Conservation (phyloP, 1,284 basidiomycete species). For the Pisolithus thermaeus region DNA sequence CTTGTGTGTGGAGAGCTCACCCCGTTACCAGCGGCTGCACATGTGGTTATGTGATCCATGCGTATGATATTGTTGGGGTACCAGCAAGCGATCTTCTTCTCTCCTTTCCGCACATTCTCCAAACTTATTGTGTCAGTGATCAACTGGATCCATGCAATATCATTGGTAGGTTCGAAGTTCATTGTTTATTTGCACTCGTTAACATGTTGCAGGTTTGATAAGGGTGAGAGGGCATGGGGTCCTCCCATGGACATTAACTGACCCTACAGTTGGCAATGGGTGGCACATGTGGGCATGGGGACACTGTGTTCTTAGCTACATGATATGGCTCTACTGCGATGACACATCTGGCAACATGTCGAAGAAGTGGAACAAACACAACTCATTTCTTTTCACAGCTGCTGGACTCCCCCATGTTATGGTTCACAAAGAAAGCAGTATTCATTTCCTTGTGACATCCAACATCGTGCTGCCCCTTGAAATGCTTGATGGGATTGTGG, state of each 20-base stretch:
- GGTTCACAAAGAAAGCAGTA: slow-evolving; percentile 22
- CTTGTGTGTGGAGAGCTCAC: too few species aligned
- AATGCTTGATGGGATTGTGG: slow-evolving; percentile 25
- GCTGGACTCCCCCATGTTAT: slow-evolving; percentile 24
- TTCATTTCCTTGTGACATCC: slow-evolving; percentile 8
- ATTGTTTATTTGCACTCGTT: background rate
- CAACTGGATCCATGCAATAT: too few species aligned
- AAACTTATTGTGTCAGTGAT: background rate
- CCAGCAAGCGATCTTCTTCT: too few species aligned
- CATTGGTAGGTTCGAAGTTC: too few species aligned
- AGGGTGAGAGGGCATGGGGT: background rate
- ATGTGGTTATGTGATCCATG: too few species aligned
- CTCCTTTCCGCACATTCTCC: too few species aligned
- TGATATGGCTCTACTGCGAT: slow-evolving; percentile 31
- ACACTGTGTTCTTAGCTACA: slow-evolving; percentile 13
- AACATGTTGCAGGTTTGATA: too few species aligned
- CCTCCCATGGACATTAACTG: background rate
- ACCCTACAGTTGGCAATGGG: background rate
- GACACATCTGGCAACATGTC: slow-evolving; percentile 33
- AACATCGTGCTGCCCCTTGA: slow-evolving; percentile 20
- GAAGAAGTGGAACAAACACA: slow-evolving; percentile 36
- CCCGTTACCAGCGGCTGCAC: too few species aligned
- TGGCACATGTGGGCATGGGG: slow-evolving; percentile 14
- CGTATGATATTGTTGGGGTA: too few species aligned
- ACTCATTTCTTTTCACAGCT: slow-evolving; percentile 26